These are phyloP conservation scores for Allium sativum DNA, from an alignment of 106 monocot species.

Conservation along the genomic window DNA sequence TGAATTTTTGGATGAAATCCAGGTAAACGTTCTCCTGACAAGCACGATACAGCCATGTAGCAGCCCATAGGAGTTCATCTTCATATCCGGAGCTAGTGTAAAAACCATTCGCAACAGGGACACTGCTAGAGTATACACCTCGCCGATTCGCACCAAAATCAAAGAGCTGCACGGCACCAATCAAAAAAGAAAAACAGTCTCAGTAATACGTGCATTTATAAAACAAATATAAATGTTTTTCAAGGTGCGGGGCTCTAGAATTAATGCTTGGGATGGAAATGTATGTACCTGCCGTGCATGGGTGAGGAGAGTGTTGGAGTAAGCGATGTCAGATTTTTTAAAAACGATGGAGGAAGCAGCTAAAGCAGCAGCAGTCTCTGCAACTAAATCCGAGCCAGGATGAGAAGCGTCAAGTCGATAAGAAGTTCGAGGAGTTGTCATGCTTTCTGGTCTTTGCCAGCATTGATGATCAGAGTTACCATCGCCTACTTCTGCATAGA, in stretches of 20 bases:
- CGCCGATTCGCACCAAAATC: conserved; percentile 38
- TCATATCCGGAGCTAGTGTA: conserved; percentile 58
- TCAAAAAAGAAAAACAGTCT: not conserved
- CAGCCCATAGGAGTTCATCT: conserved; percentile 77
- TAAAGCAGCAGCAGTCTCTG: conserved; percentile 53
- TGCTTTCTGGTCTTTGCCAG: conserved; percentile 76
- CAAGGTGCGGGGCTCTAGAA: too few species aligned
- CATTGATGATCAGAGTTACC: conserved; percentile 70
- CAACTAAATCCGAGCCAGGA: conserved; percentile 55
- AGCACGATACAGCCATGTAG: conserved; percentile 65
- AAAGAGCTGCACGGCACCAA: conserved; percentile 56
- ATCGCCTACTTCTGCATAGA: conserved; percentile 68
- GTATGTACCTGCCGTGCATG: conserved; percentile 37
- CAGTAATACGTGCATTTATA: not conserved
- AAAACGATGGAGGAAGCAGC: conserved; percentile 55
- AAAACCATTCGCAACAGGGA: conserved; percentile 28
- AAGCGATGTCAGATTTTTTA: conserved; percentile 5
- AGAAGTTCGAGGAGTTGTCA: conserved; percentile 48
- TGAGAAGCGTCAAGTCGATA: conserved; percentile 20
- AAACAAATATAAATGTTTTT: not conserved
- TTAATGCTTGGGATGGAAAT: not conserved
- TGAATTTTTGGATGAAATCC: conserved; percentile 15
- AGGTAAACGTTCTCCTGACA: conserved; percentile 40
- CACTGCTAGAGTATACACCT: conserved; percentile 41
- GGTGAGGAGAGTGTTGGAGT: conserved; percentile 20